phyloP scores from a whole-genome alignment of 495 filamentous ascomycete genomes.

The Hypomontagnella monticulosa region DNA sequence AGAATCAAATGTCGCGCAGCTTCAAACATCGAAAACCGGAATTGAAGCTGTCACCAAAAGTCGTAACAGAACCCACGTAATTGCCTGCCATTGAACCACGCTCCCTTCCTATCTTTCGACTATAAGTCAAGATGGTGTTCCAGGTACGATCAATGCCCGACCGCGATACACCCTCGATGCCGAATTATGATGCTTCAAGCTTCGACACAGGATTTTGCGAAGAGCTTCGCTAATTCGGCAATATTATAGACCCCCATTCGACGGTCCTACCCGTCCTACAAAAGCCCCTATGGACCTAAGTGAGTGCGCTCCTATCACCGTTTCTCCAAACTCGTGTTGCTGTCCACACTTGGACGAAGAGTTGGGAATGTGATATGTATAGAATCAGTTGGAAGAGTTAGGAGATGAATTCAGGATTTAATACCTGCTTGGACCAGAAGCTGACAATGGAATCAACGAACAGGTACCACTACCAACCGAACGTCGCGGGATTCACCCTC shows the following conservation, averaged over 20 bases:
- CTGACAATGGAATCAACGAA: conserved; percentile 42
- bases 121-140: conserved; percentile 52
- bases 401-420: background rate
- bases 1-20: conserved; percentile 42
- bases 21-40: conserved; percentile 26
- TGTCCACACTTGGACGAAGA: background rate
- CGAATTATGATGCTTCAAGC: background rate
- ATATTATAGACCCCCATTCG: conserved; percentile 48
- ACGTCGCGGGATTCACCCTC: conserved; percentile 51
- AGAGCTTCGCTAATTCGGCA: conserved; percentile 29
- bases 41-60: conserved; percentile 37
- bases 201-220: background rate
- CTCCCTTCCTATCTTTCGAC: conserved; percentile 9
- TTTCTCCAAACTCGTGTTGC: background rate
- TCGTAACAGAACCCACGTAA: conserved; percentile 14
- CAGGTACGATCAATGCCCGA: conserved; percentile 46
- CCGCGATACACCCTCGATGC: background rate
- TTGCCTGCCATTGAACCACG: conserved; percentile 32
- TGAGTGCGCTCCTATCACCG: conserved; percentile 46
- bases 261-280: conserved; percentile 50
- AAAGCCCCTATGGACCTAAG: conserved; percentile 63
- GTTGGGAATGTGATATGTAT: background rate
- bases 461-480: conserved; percentile 60
- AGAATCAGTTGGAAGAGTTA: background rate
- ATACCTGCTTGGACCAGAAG: conserved; percentile 4